phyloP scores from a whole-genome alignment of 2,329 filamentous ascomycete genomes.

The Calonectria ilicicola region DNA sequence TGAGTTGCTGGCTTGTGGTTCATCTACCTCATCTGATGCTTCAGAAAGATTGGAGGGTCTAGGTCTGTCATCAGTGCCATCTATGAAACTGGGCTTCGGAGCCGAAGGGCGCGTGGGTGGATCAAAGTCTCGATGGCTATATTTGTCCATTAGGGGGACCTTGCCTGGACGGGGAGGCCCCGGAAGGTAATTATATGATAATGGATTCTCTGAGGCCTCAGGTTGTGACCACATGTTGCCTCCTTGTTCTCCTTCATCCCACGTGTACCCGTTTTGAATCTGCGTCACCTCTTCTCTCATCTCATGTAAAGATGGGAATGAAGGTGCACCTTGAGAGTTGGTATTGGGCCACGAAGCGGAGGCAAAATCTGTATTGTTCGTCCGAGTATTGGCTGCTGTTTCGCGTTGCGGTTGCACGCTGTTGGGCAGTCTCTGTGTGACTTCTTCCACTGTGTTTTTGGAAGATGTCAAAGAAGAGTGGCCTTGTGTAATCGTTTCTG shows the following conservation, averaged over 20 bases:
- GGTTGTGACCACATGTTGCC: background rate
- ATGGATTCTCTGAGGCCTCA: background rate
- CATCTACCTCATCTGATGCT: too few relatives aligned
- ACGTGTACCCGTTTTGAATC: background rate
- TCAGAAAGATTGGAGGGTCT: too few relatives aligned
- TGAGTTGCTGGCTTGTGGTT: background rate
- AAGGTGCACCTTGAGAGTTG: background rate
- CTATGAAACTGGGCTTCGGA: too few relatives aligned
- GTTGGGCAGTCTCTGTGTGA: background rate
- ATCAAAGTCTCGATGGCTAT: background rate
- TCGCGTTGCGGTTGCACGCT: background rate
- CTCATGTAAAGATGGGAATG: background rate
- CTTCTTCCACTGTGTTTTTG: background rate
- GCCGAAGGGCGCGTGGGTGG: too few relatives aligned
- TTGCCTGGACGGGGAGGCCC: background rate
- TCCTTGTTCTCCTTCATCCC: background rate
- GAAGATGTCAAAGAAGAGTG: background rate
- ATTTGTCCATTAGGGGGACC: background rate
- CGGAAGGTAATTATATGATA: background rate
- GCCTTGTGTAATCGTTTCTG: background rate
- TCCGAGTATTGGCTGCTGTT: background rate
- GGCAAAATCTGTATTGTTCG: background rate
- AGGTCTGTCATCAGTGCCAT: too few relatives aligned
- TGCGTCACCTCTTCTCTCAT: background rate
- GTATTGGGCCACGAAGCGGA: background rate